Evolutionary conservation across 768 basidiomycete species (phyloP), one percentile per base, ranked within the genome.

Genomic region (Agaricus blazei): DNA sequence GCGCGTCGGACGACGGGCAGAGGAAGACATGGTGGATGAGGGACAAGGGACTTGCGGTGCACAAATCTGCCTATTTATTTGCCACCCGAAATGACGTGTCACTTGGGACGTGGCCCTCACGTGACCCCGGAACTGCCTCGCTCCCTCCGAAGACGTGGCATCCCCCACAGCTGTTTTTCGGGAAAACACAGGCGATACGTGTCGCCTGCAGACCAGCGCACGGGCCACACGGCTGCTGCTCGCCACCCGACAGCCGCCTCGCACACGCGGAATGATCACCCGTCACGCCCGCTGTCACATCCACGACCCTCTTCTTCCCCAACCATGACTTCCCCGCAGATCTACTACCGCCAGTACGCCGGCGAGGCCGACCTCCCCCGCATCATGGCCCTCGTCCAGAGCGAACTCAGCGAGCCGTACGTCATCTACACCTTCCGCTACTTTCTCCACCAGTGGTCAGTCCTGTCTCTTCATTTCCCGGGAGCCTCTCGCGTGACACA

Each of bases 401-500:
- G 79, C 64, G 94, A 97, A 72, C 83, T 98, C 64, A 92, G 88
- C 61, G 95, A 98, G 70, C 96, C 96, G 42, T 98, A 93, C 71
- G 92, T 96, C 51, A 85, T 93, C 42, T 98, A 96, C 72, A 98
- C 95, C 0, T 98, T 94, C 63, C 87, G 95, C 1, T 98, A 99
- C 69, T 99, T 99, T 68, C 80, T 99, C 6, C 84, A 93, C 67
- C 90, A 94, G 63, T 99, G 97, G 97, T 97, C 54, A 63, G 92
- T 73, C 44, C 52, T 45, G 47, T 26, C 26, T 38, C 12, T 24
- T 51, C 49, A 48, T 57, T 59, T 65, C 71, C 68, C 68, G 71
- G 67, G 71, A 68, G 70, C 65, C 60, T 52, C 50, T 37, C 47
- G 19, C 19, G 49, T 56, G 3, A 54, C 54, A 58, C 53, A 57